Evolutionary conservation across 139 green algal genomes (phyloP).

Genomic region (Chlorella sp.): DNA sequence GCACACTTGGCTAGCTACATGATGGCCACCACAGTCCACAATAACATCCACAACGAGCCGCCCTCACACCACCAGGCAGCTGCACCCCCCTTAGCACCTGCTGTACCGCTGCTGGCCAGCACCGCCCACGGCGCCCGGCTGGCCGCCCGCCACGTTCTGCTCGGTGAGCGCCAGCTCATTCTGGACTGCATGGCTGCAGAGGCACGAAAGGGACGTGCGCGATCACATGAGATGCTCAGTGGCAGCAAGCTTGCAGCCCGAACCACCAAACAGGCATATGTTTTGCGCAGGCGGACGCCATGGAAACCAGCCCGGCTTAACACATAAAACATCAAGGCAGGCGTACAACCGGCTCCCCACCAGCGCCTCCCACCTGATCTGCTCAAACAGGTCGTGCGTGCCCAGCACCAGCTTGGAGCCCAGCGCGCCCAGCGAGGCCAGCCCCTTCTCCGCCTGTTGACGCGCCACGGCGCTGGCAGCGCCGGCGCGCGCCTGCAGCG

Average conservation of each 20-base stretch:
- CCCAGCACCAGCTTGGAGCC: constrained; percentile 38
- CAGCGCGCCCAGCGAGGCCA: constrained; percentile 30
- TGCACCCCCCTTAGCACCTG: too few relatives aligned
- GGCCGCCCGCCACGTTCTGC: too few relatives aligned
- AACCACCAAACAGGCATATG: background rate
- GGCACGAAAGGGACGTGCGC: background rate
- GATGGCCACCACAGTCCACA: background rate
- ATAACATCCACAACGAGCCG: too few relatives aligned
- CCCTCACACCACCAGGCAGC: too few relatives aligned
- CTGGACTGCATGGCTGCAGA: constrained; percentile 48
- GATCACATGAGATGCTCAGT: background rate
- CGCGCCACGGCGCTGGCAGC: background rate
- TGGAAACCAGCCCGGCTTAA: background rate
- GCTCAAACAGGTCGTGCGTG: constrained; percentile 76
- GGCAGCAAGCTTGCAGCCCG: background rate
- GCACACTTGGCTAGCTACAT: background rate
- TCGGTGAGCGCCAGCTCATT: constrained; percentile 58
- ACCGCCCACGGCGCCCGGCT: too few relatives aligned
- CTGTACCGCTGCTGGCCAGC: background rate
- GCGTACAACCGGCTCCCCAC: background rate
- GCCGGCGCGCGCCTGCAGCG: constrained; percentile 18
- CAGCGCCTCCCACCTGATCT: constrained; percentile 62
- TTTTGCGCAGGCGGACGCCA: too few relatives aligned
- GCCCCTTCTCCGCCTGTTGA: background rate
- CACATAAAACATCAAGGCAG: background rate